Evolutionary conservation across 176 grass and related monocot species (phyloP), one percentile per base, ranked within the genome.

Genomic region (Aechmea fasciata): DNA sequence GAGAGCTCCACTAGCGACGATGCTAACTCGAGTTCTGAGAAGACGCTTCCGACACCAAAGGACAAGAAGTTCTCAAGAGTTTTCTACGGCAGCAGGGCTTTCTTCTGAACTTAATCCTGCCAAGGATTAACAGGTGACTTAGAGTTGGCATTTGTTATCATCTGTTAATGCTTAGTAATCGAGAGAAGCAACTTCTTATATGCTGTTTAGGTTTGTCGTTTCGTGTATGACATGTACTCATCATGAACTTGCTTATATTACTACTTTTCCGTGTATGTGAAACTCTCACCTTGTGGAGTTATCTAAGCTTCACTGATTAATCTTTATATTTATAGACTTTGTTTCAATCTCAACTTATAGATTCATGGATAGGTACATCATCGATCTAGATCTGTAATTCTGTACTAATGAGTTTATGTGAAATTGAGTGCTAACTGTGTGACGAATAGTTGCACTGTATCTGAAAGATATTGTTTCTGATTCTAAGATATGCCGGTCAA

Each of bases 1-100:
- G 54, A 2, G 19, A 92, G 71, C 14, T 26, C 80, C 48, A 79
- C 83, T 22, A 74, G 64, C 17, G 64, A 66, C 25, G 17, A 15
- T 66, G 64, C 29, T 66, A 48, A 28, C 47, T 48, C 64, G 15
- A 41, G 64, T 66, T 66, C 64, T 48, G 29, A 66, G 29, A 47
- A 17, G n/a, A 66, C 47, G 28, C 3, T 15, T 3, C 29, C 23
- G 29, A 13, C 29, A 48, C 6, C 64, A 8, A 66, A 66, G 33
- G 33, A 41, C 4, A 15, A 13, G n/a, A 66, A 28, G 11, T 13
- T 25, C 14, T 66, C 64, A 8, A 66, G 14, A 66, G 64, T 66
- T 66, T 66, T 66, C 64, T 66, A 66, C 15, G 64, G 64, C 29
- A 66, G 64, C 14, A 66, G 64, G 64, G 64, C 64, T 41, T 66